Conservation (phyloP, 768 basidiomycete species). For the Lactarius indigo region DNA sequence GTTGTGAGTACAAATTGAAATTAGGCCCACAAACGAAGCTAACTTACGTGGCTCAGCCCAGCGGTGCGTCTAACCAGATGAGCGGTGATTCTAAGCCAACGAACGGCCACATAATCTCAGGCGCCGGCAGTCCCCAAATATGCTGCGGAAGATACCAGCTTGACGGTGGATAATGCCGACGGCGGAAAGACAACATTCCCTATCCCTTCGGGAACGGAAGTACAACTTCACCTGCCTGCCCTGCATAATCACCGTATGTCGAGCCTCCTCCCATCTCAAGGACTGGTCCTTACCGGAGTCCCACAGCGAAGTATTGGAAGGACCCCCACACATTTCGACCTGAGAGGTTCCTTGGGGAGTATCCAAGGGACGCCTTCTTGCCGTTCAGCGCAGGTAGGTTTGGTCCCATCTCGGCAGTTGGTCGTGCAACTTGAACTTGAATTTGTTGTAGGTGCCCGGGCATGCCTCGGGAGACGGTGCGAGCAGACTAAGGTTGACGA, state of each 20-base stretch:
- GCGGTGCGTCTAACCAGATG: conserved; percentile 4
- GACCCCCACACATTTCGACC: conserved; percentile 47
- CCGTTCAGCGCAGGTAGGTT: conserved; percentile 31
- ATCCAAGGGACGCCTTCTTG: conserved; percentile 34
- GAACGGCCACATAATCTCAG: conserved; percentile 32
- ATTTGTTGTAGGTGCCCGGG: conserved; percentile 18
- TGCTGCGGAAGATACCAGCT: conserved; percentile 45
- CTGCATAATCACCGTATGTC: conserved; percentile 49
- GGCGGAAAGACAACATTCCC: conserved; percentile 40
- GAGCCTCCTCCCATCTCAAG: no score
- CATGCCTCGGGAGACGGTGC: conserved; percentile 27
- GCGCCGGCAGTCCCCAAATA: conserved; percentile 44
- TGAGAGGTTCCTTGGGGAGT: conserved; percentile 34
- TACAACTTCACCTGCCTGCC: conserved; percentile 39
- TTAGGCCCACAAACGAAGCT: background rate
- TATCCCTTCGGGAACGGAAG: conserved; percentile 41
- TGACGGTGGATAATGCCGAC: conserved; percentile 33
- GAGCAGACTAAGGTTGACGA: background rate
- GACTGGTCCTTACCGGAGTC: background rate
- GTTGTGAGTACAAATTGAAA: conserved; percentile 27
- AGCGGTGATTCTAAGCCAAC: background rate
- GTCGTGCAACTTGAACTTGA: background rate
- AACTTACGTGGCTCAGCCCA: conserved; percentile 3
- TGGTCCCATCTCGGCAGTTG: background rate
- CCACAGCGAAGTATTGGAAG: conserved; percentile 52